Percentiles rank a stretch among this genome's conserved stretches.
phyloP scores from a whole-genome alignment of 2,329 filamentous ascomycete species.

The Reticulascus tulasneorum region DNA sequence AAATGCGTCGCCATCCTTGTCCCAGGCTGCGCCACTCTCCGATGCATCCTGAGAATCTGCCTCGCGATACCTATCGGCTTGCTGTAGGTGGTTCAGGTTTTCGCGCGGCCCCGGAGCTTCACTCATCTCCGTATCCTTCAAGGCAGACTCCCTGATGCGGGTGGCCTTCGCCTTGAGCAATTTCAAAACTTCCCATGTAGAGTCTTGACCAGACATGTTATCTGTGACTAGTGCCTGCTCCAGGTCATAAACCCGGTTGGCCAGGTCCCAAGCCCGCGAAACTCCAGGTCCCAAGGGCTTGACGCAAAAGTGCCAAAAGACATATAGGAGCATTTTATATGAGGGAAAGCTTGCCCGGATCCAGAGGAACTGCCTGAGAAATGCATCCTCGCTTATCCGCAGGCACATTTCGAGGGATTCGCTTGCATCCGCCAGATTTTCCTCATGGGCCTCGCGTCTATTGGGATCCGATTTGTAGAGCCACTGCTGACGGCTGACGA shows the following conservation, averaged over 20 bases:
- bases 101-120: no score
- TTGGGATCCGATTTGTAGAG: slow-evolving; percentile 16
- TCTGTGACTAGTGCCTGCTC: slow-evolving; percentile 3
- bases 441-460: slow-evolving; percentile 21
- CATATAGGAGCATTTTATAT: slow-evolving; percentile 38
- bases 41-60: slow-evolving; percentile 4
- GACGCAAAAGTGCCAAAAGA: slow-evolving; percentile 39
- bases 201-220: slow-evolving; percentile 29
- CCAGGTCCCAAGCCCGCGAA: slow-evolving; percentile 27
- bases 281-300: slow-evolving; percentile 25
- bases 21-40: slow-evolving; percentile 4
- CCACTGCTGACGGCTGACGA: slow-evolving; percentile 26
- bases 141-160: slow-evolving; percentile 14
- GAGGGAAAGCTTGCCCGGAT: slow-evolving; percentile 35
- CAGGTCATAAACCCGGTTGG: slow-evolving; percentile 16
- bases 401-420: slow-evolving; percentile 28
- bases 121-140: slow-evolving; percentile 5
- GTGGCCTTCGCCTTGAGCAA: slow-evolving; percentile 26
- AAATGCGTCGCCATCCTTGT: slow-evolving; percentile 10
- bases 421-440: slow-evolving; percentile 28
- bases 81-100: no score
- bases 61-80: no score
- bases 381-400: slow-evolving; percentile 29
- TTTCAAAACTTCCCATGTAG: no score
- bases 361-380: slow-evolving; percentile 32